Conservation (phyloP, 768 basidiomycete genomes). For the Tubosaeta sp. region DNA sequence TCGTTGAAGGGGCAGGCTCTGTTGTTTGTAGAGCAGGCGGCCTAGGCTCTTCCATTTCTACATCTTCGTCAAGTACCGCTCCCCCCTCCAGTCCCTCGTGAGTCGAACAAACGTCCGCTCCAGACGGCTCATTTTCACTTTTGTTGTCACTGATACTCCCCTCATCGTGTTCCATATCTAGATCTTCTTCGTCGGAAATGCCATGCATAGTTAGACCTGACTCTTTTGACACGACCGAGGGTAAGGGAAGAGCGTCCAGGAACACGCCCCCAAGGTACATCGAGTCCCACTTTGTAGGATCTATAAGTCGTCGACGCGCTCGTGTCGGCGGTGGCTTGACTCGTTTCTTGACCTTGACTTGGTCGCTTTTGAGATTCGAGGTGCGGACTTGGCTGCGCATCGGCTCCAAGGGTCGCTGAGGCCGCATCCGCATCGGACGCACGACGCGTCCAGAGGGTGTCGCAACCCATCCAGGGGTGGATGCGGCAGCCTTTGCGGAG, state of each 20-base stretch:
- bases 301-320: conserved; percentile 62
- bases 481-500: conserved; percentile 54
- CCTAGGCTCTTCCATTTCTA: conserved; percentile 10
- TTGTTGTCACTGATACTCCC: neutral
- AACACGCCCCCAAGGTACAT: conserved; percentile 67
- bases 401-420: conserved; percentile 51
- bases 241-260: conserved; percentile 39
- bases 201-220: neutral
- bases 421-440: conserved; percentile 66
- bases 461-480: conserved; percentile 61
- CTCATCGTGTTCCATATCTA: neutral
- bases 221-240: neutral
- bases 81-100: neutral
- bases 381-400: conserved; percentile 3
- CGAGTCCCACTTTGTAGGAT: conserved; percentile 69
- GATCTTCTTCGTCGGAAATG: neutral
- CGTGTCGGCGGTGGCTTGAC: conserved; percentile 49
- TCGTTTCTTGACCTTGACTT: conserved; percentile 40
- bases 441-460: conserved; percentile 64
- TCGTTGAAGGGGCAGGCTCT: conserved; percentile 21
- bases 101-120: neutral
- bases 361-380: conserved; percentile 8
- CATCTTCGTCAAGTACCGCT: conserved; percentile 2
- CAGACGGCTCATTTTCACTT: neutral
- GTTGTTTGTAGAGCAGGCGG: neutral